Conservation (phyloP, 345 rosid genomes). For the Dovyalis caffra region DNA sequence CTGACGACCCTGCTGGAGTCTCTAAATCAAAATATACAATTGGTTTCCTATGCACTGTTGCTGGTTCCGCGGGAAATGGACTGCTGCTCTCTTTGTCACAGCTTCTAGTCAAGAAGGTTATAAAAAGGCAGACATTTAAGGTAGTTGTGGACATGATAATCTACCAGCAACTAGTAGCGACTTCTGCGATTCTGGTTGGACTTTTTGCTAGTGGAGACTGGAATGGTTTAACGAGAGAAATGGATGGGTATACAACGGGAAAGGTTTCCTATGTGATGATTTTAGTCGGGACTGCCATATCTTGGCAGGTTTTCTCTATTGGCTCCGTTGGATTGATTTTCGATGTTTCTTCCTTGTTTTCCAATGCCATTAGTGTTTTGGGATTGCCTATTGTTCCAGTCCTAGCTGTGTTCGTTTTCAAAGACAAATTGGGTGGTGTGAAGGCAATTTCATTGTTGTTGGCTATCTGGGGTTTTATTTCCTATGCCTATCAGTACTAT, state of each 20-base stretch:
- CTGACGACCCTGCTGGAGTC: constrained; percentile 2
- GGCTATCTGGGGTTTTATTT: constrained; percentile 66
- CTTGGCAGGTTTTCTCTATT: constrained; percentile 45
- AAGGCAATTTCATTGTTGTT: constrained; percentile 60
- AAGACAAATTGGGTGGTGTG: constrained; percentile 56
- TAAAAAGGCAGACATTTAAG: constrained; percentile 34
- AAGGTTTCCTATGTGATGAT: constrained; percentile 45
- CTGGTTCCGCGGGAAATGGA: constrained; percentile 47
- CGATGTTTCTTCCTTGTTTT: constrained; percentile 61
- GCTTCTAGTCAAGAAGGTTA: constrained; percentile 38
- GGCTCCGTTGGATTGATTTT: constrained; percentile 51
- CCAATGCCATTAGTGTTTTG: constrained; percentile 40
- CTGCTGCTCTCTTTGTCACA: constrained; percentile 42
- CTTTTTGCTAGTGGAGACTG: constrained; percentile 59
- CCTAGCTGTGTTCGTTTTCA: constrained; percentile 46
- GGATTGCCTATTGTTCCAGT: constrained; percentile 61
- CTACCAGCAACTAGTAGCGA: constrained; percentile 39
- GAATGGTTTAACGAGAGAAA: constrained; percentile 38
- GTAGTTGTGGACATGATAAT: constrained; percentile 43
- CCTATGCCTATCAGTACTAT: constrained; percentile 57
- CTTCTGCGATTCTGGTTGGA: constrained; percentile 35
- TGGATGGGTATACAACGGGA: constrained; percentile 46
- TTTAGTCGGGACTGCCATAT: constrained; percentile 40
- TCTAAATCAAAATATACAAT: constrained; percentile 21
- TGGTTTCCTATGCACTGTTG: constrained; percentile 51